Conservation (phyloP, 2,329 filamentous ascomycete species). For the Cryphonectria japonica region DNA sequence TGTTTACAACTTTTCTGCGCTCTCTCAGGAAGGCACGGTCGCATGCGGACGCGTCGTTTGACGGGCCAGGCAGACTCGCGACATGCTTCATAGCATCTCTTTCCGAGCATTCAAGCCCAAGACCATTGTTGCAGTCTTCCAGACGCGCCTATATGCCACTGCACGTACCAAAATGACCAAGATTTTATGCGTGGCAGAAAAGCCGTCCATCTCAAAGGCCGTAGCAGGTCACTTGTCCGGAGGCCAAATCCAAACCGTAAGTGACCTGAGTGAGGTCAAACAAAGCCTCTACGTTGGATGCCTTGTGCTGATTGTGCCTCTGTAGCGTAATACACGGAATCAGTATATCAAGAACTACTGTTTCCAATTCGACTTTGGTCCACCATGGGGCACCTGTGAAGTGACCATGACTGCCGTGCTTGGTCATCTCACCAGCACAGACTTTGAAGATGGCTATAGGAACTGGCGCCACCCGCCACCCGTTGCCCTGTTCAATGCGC, state of each 20-base stretch:
- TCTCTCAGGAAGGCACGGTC: conserved; percentile 20
- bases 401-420: conserved; percentile 94
- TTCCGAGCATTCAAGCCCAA: neutral
- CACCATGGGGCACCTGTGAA: conserved; percentile 76
- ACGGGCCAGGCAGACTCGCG: neutral
- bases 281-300: neutral
- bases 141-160: conserved; percentile 18
- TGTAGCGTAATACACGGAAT: conserved; percentile 69
- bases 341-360: conserved; percentile 92
- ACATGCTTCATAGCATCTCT: conserved; percentile 19
- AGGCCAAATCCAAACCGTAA: conserved; percentile 70
- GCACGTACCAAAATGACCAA: conserved; percentile 49
- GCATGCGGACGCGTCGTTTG: conserved; percentile 20
- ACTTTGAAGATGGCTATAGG: conserved; percentile 75
- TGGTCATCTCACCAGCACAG: conserved; percentile 81
- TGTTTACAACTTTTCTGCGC: conserved; percentile 17
- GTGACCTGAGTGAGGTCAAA: conserved; percentile 36
- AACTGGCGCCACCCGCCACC: conserved; percentile 84
- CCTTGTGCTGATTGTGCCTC: conserved; percentile 12
- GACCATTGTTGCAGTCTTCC: neutral
- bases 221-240: conserved; percentile 89
- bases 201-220: conserved; percentile 94
- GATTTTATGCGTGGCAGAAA: conserved; percentile 61
- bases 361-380: conserved; percentile 86
- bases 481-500: conserved; percentile 77